Base-by-base conservation (phyloP, 2,329 filamentous ascomycete genomes). In the Colletotrichum cuscutae region DNA sequence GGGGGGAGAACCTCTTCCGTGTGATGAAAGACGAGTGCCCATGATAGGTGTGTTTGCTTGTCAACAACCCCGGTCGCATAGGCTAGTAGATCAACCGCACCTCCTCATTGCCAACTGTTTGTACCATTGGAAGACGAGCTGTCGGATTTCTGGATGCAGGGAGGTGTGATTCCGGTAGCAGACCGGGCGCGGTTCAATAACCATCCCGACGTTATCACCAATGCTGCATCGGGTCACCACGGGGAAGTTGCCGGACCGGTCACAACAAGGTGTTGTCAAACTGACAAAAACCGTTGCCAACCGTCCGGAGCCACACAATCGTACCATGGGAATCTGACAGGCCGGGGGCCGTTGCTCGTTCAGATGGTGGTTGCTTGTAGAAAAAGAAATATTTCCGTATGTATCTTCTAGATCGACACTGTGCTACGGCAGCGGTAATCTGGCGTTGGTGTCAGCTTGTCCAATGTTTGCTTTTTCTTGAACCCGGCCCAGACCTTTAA, bases 381-480 rank as follows among this genome's bases (percentile, higher is more conserved):
- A 30, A 67, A 63, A 73, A 60, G 52, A 13, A 72, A 66, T 24
- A 15, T 67, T 62, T 35, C 37, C 13, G 56, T 54, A 71, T 65
- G 66, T 65, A 73, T 19, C 60, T 66, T 42, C 2, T 8, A 24
- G 19, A 60, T 73, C 61, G 61, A 61, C 56, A 71, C 61, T 57
- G 61, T 66, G 60, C 35, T 32, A 28, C 56, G 24, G 49, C 46
- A 30, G 35, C n/a, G 35, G 37, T n/a, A 13, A 9, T 28, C 19
- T 49, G 24, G 52, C 15, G 24, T 15, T 53, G 24, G 26, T 59
- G 59, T 35, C 58, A 59, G 65, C 65, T 52, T 65, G 59, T 37
- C 46, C 19, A 32, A 67, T 63, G 30, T 32, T 73, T 73, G 49
- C 71, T 72, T 72, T 71, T 73, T 71, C 71, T 59, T 28, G 30